Conservation (phyloP, 2,329 filamentous ascomycete species). For the Penicillium aurantiogriseum region DNA sequence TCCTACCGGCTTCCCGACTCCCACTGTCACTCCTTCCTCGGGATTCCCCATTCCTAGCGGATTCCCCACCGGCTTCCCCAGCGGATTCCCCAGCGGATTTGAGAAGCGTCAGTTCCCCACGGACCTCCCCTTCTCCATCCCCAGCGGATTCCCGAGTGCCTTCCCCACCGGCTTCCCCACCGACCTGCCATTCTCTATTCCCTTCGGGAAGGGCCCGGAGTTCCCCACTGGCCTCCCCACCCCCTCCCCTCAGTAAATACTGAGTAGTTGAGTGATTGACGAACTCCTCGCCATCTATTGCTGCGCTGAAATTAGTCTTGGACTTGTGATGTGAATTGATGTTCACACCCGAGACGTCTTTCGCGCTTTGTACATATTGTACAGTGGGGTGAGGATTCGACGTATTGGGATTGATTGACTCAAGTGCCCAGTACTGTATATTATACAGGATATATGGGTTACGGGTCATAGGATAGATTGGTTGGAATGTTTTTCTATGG, state of each 20-base stretch:
- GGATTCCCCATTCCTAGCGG: neutral
- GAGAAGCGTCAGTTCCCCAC: conserved; percentile 10
- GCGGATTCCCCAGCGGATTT: neutral
- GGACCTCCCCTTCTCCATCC: neutral
- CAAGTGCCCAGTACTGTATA: conserved; percentile 5
- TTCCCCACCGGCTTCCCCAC: neutral
- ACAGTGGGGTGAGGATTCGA: neutral
- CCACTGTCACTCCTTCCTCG: neutral
- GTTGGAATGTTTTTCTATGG: neutral
- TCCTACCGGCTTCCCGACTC: neutral
- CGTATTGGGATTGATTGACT: conserved; percentile 4
- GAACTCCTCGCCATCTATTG: neutral
- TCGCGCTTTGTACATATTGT: neutral
- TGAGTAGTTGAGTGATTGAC: neutral
- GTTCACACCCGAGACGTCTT: neutral
- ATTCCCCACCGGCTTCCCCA: conserved; percentile 6
- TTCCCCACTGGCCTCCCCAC: conserved; percentile 1
- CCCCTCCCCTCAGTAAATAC: conserved; percentile 1
- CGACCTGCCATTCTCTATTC: neutral
- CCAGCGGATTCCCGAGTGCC: neutral
- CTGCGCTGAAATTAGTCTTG: neutral
- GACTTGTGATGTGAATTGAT: neutral
- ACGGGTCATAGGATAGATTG: neutral
- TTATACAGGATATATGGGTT: neutral
- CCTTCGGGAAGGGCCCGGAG: neutral